Base-by-base conservation (phyloP, 805 yeast species). In the Ogataea pini region DNA sequence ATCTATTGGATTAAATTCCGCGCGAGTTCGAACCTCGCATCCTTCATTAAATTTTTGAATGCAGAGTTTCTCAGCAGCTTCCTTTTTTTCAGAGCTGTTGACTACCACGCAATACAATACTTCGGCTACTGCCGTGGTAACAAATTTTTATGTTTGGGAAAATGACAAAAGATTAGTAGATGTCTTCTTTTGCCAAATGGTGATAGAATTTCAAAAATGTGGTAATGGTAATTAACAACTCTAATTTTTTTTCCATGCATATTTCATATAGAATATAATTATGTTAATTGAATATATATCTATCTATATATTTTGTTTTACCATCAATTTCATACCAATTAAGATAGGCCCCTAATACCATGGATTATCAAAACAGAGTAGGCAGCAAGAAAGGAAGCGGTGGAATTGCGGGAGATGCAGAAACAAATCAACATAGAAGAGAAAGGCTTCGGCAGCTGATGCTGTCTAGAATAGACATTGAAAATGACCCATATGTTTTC, bases 361-460 rank as follows among this genome's bases (percentile, higher is more conserved):
- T 90, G 97, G 96, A 90, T 65, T 88, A 88, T 62, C 91, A 89
- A 53, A 87, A 86, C 57, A 70, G 96, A 59, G 95, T 87, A 2
- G 96, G 96, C 38, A 85, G 96, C 6, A 90, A 90, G 68, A 83
- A 88, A 63, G 97, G 97, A 29, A 80, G 85, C 24, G 97, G 97
- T 56, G 97, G 96, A 6, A 73, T 90, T 16, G 97, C 96, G 0
- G 86, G 87, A 4, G 70, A 73, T 37, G 78, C 82, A 17, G 90
- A 86, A 54, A 73, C 83, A 6, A 86, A 87, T 58, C 78, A 82
- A 4, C 85, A 85, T 38, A 73, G 91, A 40, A 72, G 83, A 48
- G 82, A 82, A 48, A 76, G 96, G 32, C 77, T 89, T 7, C 77
- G 82, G 36, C 80, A 85, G 55, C 75, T 90, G 38, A 72, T 86